These are phyloP conservation scores for Fusarium lyarnte DNA, from an alignment of 2,329 filamentous ascomycete species.

Conservation along the genomic window DNA sequence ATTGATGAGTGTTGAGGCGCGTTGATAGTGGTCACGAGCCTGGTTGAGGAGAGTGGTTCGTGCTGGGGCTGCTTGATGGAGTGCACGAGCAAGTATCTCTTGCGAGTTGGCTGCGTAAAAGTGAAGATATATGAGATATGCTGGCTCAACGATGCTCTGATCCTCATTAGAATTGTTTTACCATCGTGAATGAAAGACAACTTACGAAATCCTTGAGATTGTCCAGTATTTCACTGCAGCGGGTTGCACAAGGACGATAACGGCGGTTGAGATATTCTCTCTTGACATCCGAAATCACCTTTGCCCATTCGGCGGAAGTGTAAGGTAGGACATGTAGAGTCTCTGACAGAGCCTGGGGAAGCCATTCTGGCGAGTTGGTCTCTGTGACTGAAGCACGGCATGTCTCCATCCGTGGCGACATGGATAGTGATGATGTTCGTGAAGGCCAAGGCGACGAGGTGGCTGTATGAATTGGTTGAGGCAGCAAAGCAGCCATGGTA, in stretches of 20 bases:
- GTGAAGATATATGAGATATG: conserved; percentile 67
- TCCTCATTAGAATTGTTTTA: conserved; percentile 21
- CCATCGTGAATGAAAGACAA: not conserved
- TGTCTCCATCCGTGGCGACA: conserved; percentile 24
- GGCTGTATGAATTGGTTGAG: conserved; percentile 26
- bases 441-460: conserved; percentile 23
- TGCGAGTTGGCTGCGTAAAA: conserved; percentile 71
- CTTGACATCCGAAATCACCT: conserved; percentile 63
- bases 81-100: conserved; percentile 63
- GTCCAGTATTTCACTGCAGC: conserved; percentile 63
- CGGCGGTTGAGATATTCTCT: conserved; percentile 60
- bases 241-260: conserved; percentile 63
- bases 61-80: conserved; percentile 57
- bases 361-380: conserved; percentile 12
- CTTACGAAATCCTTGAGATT: conserved; percentile 57
- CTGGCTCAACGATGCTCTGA: conserved; percentile 57
- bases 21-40: conserved; percentile 62
- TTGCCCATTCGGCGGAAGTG: conserved; percentile 61
- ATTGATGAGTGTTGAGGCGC: conserved; percentile 59
- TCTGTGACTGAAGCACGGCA: conserved; percentile 12
- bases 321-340: conserved; percentile 51
- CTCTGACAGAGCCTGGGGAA: conserved; percentile 31
- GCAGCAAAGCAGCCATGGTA: conserved; percentile 34
- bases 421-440: conserved; percentile 19
- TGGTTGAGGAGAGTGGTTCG: conserved; percentile 60